These are phyloP conservation scores for Paxillus involutus DNA, from an alignment of 768 basidiomycete genomes.

Conservation along the genomic window DNA sequence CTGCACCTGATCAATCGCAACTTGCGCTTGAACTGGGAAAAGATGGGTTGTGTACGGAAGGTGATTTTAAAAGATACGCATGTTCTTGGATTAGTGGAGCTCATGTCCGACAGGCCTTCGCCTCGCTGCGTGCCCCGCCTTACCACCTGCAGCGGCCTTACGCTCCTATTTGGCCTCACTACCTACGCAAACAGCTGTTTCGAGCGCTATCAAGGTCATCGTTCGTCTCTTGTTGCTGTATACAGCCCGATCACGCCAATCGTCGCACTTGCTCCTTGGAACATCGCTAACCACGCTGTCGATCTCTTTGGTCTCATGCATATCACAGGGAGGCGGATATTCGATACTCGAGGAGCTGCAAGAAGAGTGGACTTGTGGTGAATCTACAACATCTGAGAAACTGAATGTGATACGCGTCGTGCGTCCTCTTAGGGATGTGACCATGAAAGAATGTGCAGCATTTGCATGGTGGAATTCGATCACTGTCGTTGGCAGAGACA, in stretches of 20 bases:
- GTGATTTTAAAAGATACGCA: constrained; percentile 7
- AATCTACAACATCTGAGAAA: constrained; percentile 4
- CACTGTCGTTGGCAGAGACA: constrained; percentile 49
- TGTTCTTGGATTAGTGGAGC: constrained; percentile 2
- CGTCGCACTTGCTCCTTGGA: constrained; percentile 80
- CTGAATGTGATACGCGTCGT: constrained; percentile 45
- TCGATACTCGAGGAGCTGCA: constrained; percentile 64
- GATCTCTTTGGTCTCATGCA: constrained; percentile 67
- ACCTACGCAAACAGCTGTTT: constrained; percentile 73
- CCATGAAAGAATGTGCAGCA: constrained; percentile 75
- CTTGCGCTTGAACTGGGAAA: constrained; percentile 49
- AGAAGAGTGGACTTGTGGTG: constrained; percentile 61
- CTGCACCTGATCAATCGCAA: constrained; percentile 21
- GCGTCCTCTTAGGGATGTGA: constrained; percentile 70
- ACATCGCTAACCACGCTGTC: constrained; percentile 79
- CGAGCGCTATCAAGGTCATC: constrained; percentile 56
- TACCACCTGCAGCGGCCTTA: constrained; percentile 32
- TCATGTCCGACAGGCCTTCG: constrained; percentile 18
- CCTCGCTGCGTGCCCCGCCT: constrained; percentile 7
- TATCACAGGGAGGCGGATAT: constrained; percentile 78
- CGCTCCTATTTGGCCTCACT: constrained; percentile 59
- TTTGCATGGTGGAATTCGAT: constrained; percentile 77
- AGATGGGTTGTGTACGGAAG: constrained; percentile 46
- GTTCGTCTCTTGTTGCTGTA: constrained; percentile 69
- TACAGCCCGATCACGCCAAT: constrained; percentile 53